A percentile compares a stretch with the other conserved stretches of the same genome.
phyloP scores from a whole-genome alignment of 129 eudicot genomes.

The Ambrosia trifida region DNA sequence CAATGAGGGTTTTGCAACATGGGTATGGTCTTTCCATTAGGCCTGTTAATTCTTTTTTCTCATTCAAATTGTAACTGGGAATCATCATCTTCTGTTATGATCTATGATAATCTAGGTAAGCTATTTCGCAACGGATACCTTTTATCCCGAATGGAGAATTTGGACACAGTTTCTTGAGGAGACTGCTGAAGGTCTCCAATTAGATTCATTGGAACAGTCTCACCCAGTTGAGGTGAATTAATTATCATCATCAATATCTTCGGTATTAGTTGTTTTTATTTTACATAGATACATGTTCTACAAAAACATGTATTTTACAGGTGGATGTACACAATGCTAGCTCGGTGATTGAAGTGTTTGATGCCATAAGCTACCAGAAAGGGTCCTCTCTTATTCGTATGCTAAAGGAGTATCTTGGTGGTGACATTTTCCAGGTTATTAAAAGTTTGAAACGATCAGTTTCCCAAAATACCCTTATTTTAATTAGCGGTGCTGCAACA shows the following conservation, averaged over 20 bases:
- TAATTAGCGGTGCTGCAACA: background rate
- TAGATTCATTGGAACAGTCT: slow-evolving; percentile 52
- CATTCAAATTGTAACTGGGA: slow-evolving; percentile 5
- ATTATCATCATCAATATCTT: background rate
- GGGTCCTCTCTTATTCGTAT: slow-evolving; percentile 55
- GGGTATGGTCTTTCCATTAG: slow-evolving; percentile 37
- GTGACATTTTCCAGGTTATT: slow-evolving; percentile 51
- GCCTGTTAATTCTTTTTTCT: background rate
- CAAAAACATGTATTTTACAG: slow-evolving; percentile 29
- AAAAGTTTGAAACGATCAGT: slow-evolving; percentile 6
- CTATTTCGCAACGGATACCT: slow-evolving; percentile 50
- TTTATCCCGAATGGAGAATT: slow-evolving; percentile 58
- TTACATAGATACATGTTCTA: background rate
- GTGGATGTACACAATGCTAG: slow-evolving; percentile 51
- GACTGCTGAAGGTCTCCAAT: slow-evolving; percentile 44
- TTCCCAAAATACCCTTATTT: slow-evolving; percentile 6
- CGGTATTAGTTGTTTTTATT: background rate
- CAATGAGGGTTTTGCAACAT: slow-evolving; percentile 67
- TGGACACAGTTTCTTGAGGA: slow-evolving; percentile 56
- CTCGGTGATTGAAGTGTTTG: slow-evolving; percentile 49
- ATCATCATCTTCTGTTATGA: slow-evolving; percentile 6
- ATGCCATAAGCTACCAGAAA: slow-evolving; percentile 51
- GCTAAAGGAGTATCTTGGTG: slow-evolving; percentile 52
- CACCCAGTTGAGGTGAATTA: slow-evolving; percentile 54
- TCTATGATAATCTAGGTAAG: slow-evolving; percentile 42